Percentiles rank a stretch among this genome's conserved stretches.
Conservation (phyloP, 805 yeast genomes). For the Metschnikowia lunata region DNA sequence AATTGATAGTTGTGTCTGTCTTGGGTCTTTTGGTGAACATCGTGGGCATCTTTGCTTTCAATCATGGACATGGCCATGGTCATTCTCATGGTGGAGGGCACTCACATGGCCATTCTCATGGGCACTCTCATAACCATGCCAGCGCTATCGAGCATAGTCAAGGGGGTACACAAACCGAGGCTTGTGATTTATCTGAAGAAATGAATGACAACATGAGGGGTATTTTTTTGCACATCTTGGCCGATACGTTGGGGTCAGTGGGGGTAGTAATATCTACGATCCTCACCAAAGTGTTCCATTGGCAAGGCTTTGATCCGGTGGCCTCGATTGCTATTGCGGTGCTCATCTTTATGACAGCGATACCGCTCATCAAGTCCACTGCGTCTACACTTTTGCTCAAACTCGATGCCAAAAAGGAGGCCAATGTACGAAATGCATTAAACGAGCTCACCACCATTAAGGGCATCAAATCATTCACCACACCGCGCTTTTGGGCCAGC, state of each 20-base stretch:
- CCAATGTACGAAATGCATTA: conserved; percentile 56
- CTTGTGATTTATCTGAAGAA: conserved; percentile 1
- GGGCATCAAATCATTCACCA: conserved; percentile 80
- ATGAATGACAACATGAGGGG: conserved; percentile 82
- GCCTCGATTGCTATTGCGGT: conserved; percentile 85
- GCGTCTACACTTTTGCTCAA: conserved; percentile 68
- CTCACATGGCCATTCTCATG: conserved; percentile 33
- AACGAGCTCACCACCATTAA: conserved; percentile 64
- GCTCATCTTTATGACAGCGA: conserved; percentile 72
- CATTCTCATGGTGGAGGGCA: conserved; percentile 39
- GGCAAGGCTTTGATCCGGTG: conserved; percentile 86
- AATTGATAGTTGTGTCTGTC: conserved; percentile 76
- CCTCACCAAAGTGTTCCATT: conserved; percentile 58
- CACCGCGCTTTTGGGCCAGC: conserved; percentile 89
- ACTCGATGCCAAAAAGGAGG: conserved; percentile 56
- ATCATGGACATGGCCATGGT: conserved; percentile 64
- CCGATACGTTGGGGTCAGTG: conserved; percentile 94
- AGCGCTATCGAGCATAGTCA: conserved; percentile 7
- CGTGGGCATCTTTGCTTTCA: conserved; percentile 91
- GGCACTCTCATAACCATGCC: conserved; percentile 27
- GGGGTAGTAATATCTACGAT: conserved; percentile 93
- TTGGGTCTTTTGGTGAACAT: conserved; percentile 84
- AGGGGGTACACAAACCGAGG: conserved; percentile 1
- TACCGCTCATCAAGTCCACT: conserved; percentile 80
- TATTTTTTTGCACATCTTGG: conserved; percentile 85